Evolutionary conservation across 2,329 filamentous ascomycete species (phyloP), one percentile per base, ranked within the genome.

Genomic region (Aspergillus sp.): DNA sequence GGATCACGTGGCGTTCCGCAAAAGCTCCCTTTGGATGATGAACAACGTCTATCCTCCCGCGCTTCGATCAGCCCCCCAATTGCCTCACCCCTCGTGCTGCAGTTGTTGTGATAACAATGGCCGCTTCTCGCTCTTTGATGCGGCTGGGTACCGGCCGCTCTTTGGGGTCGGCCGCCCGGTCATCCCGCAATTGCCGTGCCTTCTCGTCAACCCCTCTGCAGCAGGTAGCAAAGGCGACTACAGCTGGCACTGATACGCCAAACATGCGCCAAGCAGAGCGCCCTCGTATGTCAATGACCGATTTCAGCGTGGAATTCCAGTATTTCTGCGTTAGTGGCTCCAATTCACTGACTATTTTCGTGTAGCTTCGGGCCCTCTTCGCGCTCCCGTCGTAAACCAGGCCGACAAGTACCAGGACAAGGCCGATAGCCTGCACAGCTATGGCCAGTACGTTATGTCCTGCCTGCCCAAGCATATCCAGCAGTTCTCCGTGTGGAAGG

Each of bases 401-500:
- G 85, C 90, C 76, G 95, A 98, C 83, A 96, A 95, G 79, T 96
- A 92, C 79, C 83, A 89, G 74, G 88, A 90, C 73, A 95, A 93
- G 81, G 86, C 90, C 66, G 90, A 96, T 65, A 85, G 88, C 73
- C 82, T 98, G 73, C 95, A 99, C 83, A 89, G 87, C 71, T 99
- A 99, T 74, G 95, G 95, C 70, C 87, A 96, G 73, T 99, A 96
- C 85, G 81, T 99, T 71, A 93, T 99, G 86, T 93, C 92, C 66
- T 96, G 91, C 77, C 79, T 99, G 72, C 96, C 95, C 69, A 98
- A 97, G 83, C 97, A 96, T 79, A 86, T 99, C 69, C 96, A 99
- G 81, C 95, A 99, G 80, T 98, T 98, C 81, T 96, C 93, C 12
- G 93, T 99, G 56, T 99, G 95, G 95, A 99, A 99, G 81, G 95